phyloP scores from a whole-genome alignment of 2,329 filamentous ascomycete genomes.

The Diatrype stigma region DNA sequence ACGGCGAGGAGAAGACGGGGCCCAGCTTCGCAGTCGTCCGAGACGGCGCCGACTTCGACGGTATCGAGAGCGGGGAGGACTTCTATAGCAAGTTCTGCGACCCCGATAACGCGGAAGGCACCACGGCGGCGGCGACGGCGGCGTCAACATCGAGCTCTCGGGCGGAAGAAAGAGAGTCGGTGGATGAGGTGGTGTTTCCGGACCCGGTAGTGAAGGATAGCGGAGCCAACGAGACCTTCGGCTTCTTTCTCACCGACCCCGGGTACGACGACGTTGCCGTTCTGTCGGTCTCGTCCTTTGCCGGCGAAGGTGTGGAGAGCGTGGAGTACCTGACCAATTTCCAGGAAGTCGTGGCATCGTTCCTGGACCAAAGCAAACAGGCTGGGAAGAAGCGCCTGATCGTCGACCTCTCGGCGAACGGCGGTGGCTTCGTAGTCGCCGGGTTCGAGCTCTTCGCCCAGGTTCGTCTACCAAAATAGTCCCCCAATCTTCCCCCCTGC shows the following conservation, averaged over 20 bases:
- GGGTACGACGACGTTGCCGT: slow-evolving; percentile 31
- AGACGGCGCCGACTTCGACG: slow-evolving; percentile 21
- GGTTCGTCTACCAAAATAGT: slow-evolving; percentile 40
- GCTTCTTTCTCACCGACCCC: slow-evolving; percentile 29
- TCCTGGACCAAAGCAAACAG: slow-evolving; percentile 28
- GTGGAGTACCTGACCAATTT: slow-evolving; percentile 33
- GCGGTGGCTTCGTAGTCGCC: slow-evolving; percentile 54
- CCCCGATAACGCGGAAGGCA: slow-evolving; percentile 12
- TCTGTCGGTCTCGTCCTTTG: slow-evolving; percentile 22
- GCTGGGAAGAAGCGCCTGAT: slow-evolving; percentile 57
- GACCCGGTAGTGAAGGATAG: slow-evolving; percentile 24
- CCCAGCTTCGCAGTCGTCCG: slow-evolving; percentile 16
- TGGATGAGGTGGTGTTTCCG: slow-evolving; percentile 16
- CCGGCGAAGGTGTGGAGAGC: slow-evolving; percentile 18
- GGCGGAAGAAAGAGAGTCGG: slow-evolving; percentile 2
- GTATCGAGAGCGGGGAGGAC: slow-evolving; percentile 29
- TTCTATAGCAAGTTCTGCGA: slow-evolving; percentile 32
- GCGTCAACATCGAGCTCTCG: neutral
- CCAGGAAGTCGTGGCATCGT: slow-evolving; percentile 24
- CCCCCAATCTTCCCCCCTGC: neutral
- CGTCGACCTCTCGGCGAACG: slow-evolving; percentile 55
- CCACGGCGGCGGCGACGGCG: neutral
- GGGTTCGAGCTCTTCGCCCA: slow-evolving; percentile 60
- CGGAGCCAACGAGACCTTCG: slow-evolving; percentile 25
- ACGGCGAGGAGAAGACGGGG: slow-evolving; percentile 24